phyloP scores from a whole-genome alignment of 441 rosid species.

The Syzygium syzygioides region DNA sequence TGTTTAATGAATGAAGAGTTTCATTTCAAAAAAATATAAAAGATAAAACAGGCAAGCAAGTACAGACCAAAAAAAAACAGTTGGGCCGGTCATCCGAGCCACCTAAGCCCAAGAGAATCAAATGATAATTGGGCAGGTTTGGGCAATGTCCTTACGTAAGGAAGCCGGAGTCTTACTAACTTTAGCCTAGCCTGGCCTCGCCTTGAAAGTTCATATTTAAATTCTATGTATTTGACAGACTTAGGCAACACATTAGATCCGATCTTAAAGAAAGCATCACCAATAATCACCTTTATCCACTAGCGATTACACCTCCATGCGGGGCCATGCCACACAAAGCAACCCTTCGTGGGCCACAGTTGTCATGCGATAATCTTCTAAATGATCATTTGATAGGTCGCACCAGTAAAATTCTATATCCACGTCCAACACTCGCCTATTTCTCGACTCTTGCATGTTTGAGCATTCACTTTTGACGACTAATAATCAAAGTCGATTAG shows the following conservation, averaged over 20 bases:
- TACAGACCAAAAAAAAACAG: background rate
- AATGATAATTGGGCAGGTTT: background rate
- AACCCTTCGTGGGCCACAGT: background rate
- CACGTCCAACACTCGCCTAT: too few relatives aligned
- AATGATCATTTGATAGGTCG: too few relatives aligned
- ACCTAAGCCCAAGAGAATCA: background rate
- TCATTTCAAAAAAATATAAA: too few relatives aligned
- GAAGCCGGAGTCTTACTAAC: background rate
- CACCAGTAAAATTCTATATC: too few relatives aligned
- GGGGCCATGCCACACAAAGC: background rate
- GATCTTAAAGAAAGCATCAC: background rate
- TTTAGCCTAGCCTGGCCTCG: background rate
- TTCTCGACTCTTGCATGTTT: background rate
- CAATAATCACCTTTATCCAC: background rate
- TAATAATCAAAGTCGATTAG: background rate
- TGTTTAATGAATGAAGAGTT: too few relatives aligned
- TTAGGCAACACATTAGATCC: background rate
- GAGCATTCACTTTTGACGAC: background rate
- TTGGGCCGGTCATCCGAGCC: background rate
- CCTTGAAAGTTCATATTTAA: background rate
- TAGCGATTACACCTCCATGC: background rate
- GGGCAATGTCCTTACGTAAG: background rate
- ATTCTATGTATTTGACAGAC: background rate
- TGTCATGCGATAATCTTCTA: background rate
- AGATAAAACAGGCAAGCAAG: background rate